A percentile compares a stretch with the other conserved stretches of the same genome.
These are phyloP conservation scores for Saccharomycopsis phalli DNA, from an alignment of 1,139 yeast species.

Conservation along the genomic window DNA sequence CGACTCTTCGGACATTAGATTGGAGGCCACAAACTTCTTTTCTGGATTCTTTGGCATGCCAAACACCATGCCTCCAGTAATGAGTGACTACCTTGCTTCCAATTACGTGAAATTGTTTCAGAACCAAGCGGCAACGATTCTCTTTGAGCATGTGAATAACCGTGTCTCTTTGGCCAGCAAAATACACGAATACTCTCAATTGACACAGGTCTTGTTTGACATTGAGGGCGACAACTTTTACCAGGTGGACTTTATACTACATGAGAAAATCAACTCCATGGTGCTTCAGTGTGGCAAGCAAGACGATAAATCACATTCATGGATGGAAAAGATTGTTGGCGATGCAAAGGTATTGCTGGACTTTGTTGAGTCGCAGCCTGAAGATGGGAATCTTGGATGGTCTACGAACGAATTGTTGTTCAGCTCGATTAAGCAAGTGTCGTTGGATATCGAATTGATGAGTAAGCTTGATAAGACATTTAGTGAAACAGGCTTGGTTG, in stretches of 20 bases:
- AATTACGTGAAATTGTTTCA: conserved; percentile 3
- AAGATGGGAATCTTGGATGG: conserved; percentile 34
- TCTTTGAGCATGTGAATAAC: conserved; percentile 19
- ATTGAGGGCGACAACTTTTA: conserved; percentile 46
- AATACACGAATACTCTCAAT: conserved; percentile 20
- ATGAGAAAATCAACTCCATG: conserved; percentile 21
- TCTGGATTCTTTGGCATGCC: background rate
- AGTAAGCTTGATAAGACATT: background rate
- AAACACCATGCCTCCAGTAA: background rate
- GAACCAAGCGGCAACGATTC: conserved; percentile 14
- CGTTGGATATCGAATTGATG: conserved; percentile 2
- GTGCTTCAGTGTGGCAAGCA: conserved; percentile 12
- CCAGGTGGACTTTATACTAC: conserved; percentile 32
- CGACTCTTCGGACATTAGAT: conserved; percentile 48
- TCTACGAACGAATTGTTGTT: conserved; percentile 22
- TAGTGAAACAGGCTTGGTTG: too few species aligned
- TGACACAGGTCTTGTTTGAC: conserved; percentile 33
- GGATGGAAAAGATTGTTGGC: conserved; percentile 16
- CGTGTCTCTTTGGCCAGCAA: conserved; percentile 22
- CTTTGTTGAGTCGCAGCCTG: conserved; percentile 18
- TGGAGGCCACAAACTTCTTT: conserved; percentile 9
- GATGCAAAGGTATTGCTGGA: conserved; percentile 17
- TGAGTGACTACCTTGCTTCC: conserved; percentile 6
- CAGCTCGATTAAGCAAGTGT: background rate
- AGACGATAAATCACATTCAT: conserved; percentile 15